phyloP scores from a whole-genome alignment of 192 early-diverging fungal genomes.

The Fimicolochytrium jonesii region DNA sequence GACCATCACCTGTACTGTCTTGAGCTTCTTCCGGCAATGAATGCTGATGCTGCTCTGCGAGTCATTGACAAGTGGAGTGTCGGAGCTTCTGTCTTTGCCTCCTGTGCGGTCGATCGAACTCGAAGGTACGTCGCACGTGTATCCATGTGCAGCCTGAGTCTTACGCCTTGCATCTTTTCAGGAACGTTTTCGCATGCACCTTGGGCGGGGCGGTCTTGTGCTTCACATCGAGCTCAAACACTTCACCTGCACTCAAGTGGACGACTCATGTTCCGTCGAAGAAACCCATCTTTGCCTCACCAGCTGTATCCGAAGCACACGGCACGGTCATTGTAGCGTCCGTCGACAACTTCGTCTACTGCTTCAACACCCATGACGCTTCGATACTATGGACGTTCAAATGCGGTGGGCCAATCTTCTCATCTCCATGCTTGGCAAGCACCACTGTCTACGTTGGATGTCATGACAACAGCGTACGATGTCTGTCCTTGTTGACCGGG shows the following conservation, averaged over 20 bases:
- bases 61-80: not conserved
- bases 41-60: not conserved
- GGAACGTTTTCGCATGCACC: not conserved
- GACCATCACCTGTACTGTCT: not conserved
- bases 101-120: not conserved
- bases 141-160: not conserved
- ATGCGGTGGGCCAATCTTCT: not conserved
- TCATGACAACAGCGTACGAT: not conserved
- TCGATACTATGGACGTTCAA: not conserved
- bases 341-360: not conserved
- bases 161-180: not conserved
- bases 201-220: not conserved
- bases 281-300: not conserved
- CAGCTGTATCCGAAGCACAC: not conserved
- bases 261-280: not conserved
- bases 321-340: not conserved
- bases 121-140: not conserved
- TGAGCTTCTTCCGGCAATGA: not conserved
- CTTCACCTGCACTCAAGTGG: not conserved
- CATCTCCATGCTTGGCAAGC: not conserved
- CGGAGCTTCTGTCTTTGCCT: slow-evolving; percentile 3
- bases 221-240: not conserved
- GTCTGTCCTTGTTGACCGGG: not conserved
- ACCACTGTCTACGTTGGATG: not conserved
- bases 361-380: not conserved